Evolutionary conservation across 352 stramenopile genomes (phyloP).

Genomic region (Phytophthora brassicae): DNA sequence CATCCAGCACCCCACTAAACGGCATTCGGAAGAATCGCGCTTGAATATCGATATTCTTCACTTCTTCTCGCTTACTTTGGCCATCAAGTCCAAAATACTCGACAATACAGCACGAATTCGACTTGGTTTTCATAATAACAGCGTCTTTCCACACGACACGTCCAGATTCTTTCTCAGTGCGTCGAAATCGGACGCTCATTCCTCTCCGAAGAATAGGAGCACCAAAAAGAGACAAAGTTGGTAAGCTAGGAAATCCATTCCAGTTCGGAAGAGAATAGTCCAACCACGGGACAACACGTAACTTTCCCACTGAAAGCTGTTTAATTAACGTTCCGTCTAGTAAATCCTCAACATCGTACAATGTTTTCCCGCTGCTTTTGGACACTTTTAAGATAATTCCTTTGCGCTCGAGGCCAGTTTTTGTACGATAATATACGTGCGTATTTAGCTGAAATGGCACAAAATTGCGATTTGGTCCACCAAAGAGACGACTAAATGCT

Average conservation of each 20-base stretch:
- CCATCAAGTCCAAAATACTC: slow-evolving; percentile 41
- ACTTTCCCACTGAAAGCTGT: slow-evolving; percentile 36
- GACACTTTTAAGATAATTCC: slow-evolving; percentile 61
- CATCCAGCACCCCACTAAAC: slow-evolving; percentile 31
- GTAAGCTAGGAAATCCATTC: slow-evolving; percentile 26
- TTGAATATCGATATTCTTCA: slow-evolving; percentile 56
- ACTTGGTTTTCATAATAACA: slow-evolving; percentile 50
- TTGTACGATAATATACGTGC: slow-evolving; percentile 54
- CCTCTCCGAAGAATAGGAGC: slow-evolving; percentile 43
- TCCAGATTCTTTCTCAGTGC: slow-evolving; percentile 22
- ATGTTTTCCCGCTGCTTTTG: slow-evolving; percentile 27
- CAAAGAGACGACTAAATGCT: slow-evolving; percentile 41
- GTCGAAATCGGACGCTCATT: slow-evolving; percentile 57
- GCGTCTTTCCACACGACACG: slow-evolving; percentile 44
- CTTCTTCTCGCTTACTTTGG: slow-evolving; percentile 38
- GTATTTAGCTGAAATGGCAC: slow-evolving; percentile 43
- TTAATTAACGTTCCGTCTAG: slow-evolving; percentile 48
- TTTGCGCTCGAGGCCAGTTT: slow-evolving; percentile 49
- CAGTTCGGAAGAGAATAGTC: slow-evolving; percentile 45
- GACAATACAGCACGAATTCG: slow-evolving; percentile 46
- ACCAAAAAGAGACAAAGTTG: slow-evolving; percentile 30
- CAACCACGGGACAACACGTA: slow-evolving; percentile 55
- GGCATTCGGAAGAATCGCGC: slow-evolving; percentile 43
- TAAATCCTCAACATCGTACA: slow-evolving; percentile 62
- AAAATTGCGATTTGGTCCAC: slow-evolving; percentile 16